phyloP scores from a whole-genome alignment of 2,329 filamentous ascomycete species.

The Blastomyces parvus region DNA sequence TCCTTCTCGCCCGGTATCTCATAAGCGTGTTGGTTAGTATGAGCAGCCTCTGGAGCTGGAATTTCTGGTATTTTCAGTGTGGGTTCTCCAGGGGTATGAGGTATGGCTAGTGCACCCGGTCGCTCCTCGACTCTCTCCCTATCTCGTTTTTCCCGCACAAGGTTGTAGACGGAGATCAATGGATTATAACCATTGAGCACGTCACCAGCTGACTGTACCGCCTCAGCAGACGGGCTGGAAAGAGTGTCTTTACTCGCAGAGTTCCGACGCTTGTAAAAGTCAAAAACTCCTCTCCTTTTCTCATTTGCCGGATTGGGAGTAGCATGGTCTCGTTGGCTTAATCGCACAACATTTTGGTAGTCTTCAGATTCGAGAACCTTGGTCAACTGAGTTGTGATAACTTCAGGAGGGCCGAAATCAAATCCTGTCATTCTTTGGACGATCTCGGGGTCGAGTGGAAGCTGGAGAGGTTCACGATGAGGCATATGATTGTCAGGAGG shows the following conservation, averaged over 20 bases:
- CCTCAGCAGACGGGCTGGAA: constrained; percentile 72
- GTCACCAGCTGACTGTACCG: constrained; percentile 70
- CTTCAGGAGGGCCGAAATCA: constrained; percentile 83
- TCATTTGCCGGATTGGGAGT: constrained; percentile 53
- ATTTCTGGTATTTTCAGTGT: constrained; percentile 62
- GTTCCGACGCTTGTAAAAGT: constrained; percentile 92
- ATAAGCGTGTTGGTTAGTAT: constrained; percentile 76
- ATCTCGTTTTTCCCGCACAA: constrained; percentile 90
- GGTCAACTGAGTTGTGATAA: constrained; percentile 70
- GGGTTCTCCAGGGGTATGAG: constrained; percentile 47
- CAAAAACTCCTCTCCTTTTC: constrained; percentile 83
- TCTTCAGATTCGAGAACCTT: constrained; percentile 88
- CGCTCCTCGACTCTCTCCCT: constrained; percentile 56
- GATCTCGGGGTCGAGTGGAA: constrained; percentile 74
- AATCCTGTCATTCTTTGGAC: constrained; percentile 95
- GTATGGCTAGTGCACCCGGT: constrained; percentile 50
- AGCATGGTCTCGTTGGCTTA: constrained; percentile 58
- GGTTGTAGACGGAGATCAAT: constrained; percentile 84
- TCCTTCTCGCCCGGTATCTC: constrained; percentile 85
- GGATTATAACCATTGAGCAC: constrained; percentile 90
- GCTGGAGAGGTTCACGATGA: constrained; percentile 67
- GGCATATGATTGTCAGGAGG: constrained; percentile 87
- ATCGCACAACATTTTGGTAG: constrained; percentile 74
- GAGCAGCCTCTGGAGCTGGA: constrained; percentile 69
- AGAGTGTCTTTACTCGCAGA: constrained; percentile 86